phyloP scores from a whole-genome alignment of 345 rosid genomes.

The Leavenworthia alabamica region DNA sequence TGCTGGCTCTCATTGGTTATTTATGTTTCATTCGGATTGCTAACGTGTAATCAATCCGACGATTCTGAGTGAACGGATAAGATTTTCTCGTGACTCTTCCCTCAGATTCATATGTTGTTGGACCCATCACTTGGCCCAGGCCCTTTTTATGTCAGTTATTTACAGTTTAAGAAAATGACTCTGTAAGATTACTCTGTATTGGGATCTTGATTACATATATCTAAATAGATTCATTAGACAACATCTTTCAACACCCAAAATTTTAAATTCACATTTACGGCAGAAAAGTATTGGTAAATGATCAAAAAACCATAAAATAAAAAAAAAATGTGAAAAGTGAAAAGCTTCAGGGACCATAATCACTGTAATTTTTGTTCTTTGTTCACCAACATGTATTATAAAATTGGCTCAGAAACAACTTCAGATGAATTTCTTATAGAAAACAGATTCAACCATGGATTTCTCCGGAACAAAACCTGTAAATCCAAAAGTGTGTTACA shows the following conservation, averaged over 20 bases:
- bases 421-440: slow-evolving; percentile 4
- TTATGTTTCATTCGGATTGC: neutral
- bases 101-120: neutral
- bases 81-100: neutral
- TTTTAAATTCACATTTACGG: neutral
- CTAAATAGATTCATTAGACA: neutral
- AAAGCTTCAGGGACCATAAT: slow-evolving; percentile 7
- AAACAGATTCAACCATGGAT: too few relatives aligned
- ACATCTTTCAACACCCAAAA: too few relatives aligned
- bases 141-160: neutral
- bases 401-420: slow-evolving; percentile 21
- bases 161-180: neutral
- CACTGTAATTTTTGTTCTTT: neutral
- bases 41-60: neutral
- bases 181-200: neutral
- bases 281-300: neutral
- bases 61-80: neutral
- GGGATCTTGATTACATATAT: neutral
- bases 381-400: slow-evolving; percentile 17
- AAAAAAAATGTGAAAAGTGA: neutral
- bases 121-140: neutral
- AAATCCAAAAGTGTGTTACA: neutral
- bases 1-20: slow-evolving; percentile 5
- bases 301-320: neutral
- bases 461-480: neutral